Evolutionary conservation across 2,329 filamentous ascomycete genomes (phyloP), one percentile per base, ranked within the genome.

Genomic region (Claviceps capensis): DNA sequence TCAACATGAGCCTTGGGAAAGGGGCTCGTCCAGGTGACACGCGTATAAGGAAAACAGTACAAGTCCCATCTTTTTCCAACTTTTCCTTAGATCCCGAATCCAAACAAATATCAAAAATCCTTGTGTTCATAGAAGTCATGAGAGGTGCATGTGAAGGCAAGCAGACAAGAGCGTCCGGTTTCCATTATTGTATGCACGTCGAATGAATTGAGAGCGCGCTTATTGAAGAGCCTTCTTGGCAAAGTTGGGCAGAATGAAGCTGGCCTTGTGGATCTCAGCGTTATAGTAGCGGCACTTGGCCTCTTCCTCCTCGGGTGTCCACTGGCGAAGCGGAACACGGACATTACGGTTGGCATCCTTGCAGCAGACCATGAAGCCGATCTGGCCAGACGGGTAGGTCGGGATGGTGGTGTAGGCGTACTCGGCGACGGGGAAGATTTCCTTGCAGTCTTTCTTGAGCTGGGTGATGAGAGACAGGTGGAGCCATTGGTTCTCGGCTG

Each of bases 331-430:
- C 51, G 93, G 93, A 72, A 83, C 86, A 70, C 80, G 88, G 67
- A 97, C 79, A 72, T 98, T 80, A 69, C 83, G 81, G 66, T 72
- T 82, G 68, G 82, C 75, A 68, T 97, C 91, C 82, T 98, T 97
- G 84, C 79, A 87, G 83, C 93, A 97, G 67, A 98, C 88, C 90
- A 98, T 96, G 84, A 98, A 98, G 68, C 93, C 93, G 65, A 98
- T 98, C 77, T 98, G 93, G 68, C 93, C 93, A 53, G 88, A 95
- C 60, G 93, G 93, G 78, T 98, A 98, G 67, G 93, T 98, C 54
- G 93, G 93, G 71, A 98, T 98, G 64, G 91, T 97, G 65, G 91
- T 97, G 81, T 96, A 98, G 63, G 87, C 93, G 75, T 97, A 98
- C 76, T 98, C 93, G 69, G 86, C 93, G 57, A 88, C 87, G 59